These are phyloP conservation scores for Hortiboletus campestris DNA, from an alignment of 768 basidiomycete genomes.

Conservation along the genomic window DNA sequence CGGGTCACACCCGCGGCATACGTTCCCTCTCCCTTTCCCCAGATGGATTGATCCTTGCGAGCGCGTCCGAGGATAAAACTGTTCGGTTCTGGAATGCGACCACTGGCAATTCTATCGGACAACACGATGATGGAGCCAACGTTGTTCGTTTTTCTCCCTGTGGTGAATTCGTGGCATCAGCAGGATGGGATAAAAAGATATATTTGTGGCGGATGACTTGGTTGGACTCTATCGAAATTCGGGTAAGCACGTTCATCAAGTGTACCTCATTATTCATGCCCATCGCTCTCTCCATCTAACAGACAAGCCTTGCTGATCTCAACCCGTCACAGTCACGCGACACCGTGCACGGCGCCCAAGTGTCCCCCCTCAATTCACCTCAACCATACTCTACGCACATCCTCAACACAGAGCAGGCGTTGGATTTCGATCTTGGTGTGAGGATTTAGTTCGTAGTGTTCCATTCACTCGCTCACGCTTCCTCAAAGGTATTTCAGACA, in stretches of 20 bases:
- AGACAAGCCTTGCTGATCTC: background rate
- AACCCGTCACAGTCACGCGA: background rate
- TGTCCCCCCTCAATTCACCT: background rate
- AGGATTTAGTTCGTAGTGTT: background rate
- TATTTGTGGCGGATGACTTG: background rate
- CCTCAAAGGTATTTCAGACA: background rate
- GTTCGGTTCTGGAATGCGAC: constrained; percentile 4
- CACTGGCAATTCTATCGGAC: background rate
- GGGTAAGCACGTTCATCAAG: background rate
- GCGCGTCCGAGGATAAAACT: constrained; percentile 1
- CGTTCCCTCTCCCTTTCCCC: background rate
- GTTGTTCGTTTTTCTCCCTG: constrained; percentile 3
- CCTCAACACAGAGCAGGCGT: background rate
- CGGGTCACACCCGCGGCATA: background rate
- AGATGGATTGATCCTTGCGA: background rate
- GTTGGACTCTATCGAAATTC: background rate
- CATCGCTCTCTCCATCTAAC: background rate
- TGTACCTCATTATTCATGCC: background rate
- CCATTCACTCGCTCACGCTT: background rate
- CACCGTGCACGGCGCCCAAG: background rate
- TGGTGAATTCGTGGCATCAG: background rate
- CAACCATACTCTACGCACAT: background rate
- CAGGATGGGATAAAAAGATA: background rate
- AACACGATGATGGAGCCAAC: background rate
- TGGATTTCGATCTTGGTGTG: background rate